phyloP scores from a whole-genome alignment of 768 basidiomycete species.

The Pleurotus platypus region DNA sequence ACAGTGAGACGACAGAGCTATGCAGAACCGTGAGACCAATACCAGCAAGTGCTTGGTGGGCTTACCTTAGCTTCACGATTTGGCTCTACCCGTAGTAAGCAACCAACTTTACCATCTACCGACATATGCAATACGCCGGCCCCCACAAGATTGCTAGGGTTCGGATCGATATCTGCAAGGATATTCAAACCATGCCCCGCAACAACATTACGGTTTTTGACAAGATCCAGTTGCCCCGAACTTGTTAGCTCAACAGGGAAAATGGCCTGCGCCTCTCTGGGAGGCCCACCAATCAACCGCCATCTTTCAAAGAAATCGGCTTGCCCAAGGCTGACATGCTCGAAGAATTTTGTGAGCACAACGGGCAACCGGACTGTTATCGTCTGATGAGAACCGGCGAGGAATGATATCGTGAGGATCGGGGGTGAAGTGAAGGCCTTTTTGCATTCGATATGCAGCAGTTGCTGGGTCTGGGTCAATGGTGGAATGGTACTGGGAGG shows the following conservation, averaged over 20 bases:
- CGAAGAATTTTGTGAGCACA: constrained; percentile 87
- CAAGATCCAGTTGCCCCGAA: constrained; percentile 70
- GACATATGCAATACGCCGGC: constrained; percentile 97
- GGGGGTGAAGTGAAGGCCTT: constrained; percentile 76
- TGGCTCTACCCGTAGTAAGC: constrained; percentile 88
- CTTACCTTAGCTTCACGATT: constrained; percentile 92
- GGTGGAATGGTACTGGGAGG: constrained; percentile 79
- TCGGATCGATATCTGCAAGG: constrained; percentile 86
- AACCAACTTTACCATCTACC: constrained; percentile 92
- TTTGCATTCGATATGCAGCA: constrained; percentile 94
- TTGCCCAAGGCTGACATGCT: constrained; percentile 81
- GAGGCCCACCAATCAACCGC: constrained; percentile 95
- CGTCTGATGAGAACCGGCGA: constrained; percentile 89
- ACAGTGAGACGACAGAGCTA: constrained; percentile 92
- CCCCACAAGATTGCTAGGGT: constrained; percentile 87
- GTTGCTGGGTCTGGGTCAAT: constrained; percentile 87
- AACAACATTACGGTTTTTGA: constrained; percentile 71
- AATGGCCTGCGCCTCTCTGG: constrained; percentile 85
- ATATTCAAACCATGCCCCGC: constrained; percentile 74
- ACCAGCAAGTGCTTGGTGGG: not conserved
- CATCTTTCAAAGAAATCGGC: constrained; percentile 96
- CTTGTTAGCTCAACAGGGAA: constrained; percentile 75
- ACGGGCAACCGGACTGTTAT: constrained; percentile 83
- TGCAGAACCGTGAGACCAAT: constrained; percentile 3
- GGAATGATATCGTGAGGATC: constrained; percentile 81